Conservation (phyloP, 2,329 filamentous ascomycete genomes). For the Cladosporium phlei region DNA sequence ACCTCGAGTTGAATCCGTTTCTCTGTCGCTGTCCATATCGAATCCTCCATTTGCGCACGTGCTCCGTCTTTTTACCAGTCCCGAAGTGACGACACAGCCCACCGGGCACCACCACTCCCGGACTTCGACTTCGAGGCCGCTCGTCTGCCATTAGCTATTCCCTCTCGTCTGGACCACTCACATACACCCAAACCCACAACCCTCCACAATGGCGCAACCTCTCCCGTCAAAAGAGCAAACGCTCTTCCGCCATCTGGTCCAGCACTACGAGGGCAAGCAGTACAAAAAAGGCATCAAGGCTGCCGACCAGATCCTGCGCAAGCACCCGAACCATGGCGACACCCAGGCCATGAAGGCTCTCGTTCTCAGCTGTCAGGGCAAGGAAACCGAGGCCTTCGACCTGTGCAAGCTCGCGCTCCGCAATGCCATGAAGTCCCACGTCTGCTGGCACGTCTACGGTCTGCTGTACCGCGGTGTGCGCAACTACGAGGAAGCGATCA, state of each 20-base stretch:
- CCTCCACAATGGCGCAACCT: constrained; percentile 42
- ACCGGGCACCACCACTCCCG: constrained; percentile 2
- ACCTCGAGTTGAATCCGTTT: too few species aligned
- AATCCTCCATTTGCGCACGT: too few species aligned
- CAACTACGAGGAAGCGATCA: constrained; percentile 98
- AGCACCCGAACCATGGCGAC: constrained; percentile 92
- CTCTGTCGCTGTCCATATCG: too few species aligned
- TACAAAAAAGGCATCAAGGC: constrained; percentile 95
- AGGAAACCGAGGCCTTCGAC: constrained; percentile 88
- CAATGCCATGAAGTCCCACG: constrained; percentile 97
- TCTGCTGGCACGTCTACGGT: constrained; percentile 99
- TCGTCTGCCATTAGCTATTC: not conserved
- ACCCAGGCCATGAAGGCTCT: constrained; percentile 98
- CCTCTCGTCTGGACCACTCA: not conserved
- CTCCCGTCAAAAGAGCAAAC: constrained; percentile 83
- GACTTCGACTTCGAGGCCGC: constrained; percentile 2
- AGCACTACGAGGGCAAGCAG: constrained; percentile 96
- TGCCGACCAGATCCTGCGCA: constrained; percentile 92
- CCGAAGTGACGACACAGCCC: constrained; percentile 8
- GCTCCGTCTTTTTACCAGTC: too few species aligned
- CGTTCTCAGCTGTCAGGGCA: constrained; percentile 88
- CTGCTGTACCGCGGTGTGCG: constrained; percentile 88
- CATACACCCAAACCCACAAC: too few species aligned
- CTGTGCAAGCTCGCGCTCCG: constrained; percentile 88
- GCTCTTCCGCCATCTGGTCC: constrained; percentile 91